Conservation (phyloP, 2,329 filamentous ascomycete genomes). For the Aureobasidium lini region DNA sequence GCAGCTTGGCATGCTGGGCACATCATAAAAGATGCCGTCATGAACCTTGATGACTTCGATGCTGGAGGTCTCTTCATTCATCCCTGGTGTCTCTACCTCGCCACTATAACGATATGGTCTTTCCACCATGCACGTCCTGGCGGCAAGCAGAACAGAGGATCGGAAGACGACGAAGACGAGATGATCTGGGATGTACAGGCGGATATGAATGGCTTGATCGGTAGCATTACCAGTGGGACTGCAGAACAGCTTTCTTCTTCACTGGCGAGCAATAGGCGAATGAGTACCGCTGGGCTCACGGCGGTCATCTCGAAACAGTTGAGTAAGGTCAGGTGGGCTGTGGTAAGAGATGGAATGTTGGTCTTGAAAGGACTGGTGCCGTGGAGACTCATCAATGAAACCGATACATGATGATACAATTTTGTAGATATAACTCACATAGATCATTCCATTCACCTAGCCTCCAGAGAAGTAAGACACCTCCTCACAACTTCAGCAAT, state of each 20-base stretch:
- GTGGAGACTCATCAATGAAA: conserved; percentile 29
- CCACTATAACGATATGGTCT: conserved; percentile 51
- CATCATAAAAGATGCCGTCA: conserved; percentile 44
- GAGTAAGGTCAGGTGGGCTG: conserved; percentile 53
- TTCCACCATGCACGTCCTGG: conserved; percentile 41
- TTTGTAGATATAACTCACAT: too few species aligned
- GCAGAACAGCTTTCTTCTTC: conserved; percentile 29
- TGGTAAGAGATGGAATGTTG: conserved; percentile 55
- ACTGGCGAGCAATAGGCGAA: conserved; percentile 33
- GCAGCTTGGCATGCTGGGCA: conserved; percentile 49
- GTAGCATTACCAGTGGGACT: conserved; percentile 33
- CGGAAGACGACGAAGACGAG: conserved; percentile 34
- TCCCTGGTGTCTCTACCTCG: conserved; percentile 55
- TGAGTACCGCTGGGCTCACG: conserved; percentile 46
- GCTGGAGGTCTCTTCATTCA: conserved; percentile 52
- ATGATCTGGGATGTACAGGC: conserved; percentile 44
- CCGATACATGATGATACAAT: conserved; percentile 1
- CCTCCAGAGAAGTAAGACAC: background rate
- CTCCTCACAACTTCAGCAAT: background rate
- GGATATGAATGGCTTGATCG: conserved; percentile 42
- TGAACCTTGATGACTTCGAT: conserved; percentile 44
- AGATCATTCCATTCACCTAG: too few species aligned
- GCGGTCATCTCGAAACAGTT: conserved; percentile 50
- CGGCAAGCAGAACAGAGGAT: conserved; percentile 10
- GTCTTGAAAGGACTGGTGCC: conserved; percentile 41